Evolutionary conservation across 805 yeast genomes (phyloP).

Genomic region (Blastobotrys terrestris): DNA sequence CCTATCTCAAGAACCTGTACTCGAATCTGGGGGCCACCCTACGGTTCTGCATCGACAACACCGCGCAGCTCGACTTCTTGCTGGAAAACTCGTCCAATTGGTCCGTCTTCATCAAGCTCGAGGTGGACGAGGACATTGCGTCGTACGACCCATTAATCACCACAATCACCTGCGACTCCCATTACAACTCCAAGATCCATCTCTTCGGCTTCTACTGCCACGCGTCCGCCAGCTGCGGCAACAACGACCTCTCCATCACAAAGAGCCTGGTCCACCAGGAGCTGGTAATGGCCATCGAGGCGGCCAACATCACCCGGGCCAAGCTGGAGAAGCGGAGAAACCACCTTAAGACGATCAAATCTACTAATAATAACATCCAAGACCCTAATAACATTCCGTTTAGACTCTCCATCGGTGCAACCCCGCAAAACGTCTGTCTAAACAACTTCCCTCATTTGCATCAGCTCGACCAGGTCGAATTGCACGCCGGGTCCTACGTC

Average conservation of each 20-base stretch:
- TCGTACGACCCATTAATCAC: not conserved
- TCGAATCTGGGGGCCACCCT: constrained; percentile 13
- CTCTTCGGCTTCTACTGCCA: constrained; percentile 69
- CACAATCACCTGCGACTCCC: not conserved
- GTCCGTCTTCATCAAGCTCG: constrained; percentile 60
- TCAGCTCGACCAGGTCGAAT: constrained; percentile 50
- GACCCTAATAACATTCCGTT: constrained; percentile 24
- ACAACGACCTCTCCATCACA: constrained; percentile 41
- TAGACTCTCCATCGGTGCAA: constrained; percentile 67
- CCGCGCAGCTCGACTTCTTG: constrained; percentile 48
- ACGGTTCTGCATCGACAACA: constrained; percentile 50
- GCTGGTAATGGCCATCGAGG: constrained; percentile 47
- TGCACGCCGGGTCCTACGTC: constrained; percentile 75
- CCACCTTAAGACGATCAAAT: constrained; percentile 44
- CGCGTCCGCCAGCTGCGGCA: constrained; percentile 64
- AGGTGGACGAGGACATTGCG: constrained; percentile 46
- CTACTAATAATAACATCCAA: constrained; percentile 13
- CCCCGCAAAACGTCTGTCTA: constrained; percentile 64
- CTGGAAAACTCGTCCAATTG: constrained; percentile 33
- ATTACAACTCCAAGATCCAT: not conserved
- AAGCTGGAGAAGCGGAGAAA: constrained; percentile 30
- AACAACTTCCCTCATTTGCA: constrained; percentile 29
- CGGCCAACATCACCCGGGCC: constrained; percentile 38
- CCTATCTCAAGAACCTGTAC: constrained; percentile 38
- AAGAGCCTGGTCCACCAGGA: constrained; percentile 45